Evolutionary conservation across 345 rosid genomes (phyloP).

Genomic region (Clarkia xantiana): DNA sequence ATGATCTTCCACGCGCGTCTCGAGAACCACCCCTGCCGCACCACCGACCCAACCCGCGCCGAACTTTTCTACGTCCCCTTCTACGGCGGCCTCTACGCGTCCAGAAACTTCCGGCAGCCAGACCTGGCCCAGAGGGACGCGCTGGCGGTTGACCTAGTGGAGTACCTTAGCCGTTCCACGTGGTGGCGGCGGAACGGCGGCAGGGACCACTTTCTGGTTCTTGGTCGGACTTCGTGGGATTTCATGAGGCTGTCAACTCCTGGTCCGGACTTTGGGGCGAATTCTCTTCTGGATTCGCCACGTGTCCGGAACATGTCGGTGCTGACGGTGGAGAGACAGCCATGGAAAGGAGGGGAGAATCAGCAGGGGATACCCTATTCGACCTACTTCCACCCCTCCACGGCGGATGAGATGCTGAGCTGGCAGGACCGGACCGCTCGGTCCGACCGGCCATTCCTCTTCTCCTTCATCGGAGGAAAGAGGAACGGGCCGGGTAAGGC

Average conservation of each 20-base stretch:
- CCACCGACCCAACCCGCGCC: conserved; percentile 27
- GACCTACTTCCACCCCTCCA: conserved; percentile 44
- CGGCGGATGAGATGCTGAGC: conserved; percentile 16
- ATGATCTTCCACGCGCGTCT: conserved; percentile 48
- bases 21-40: conserved; percentile 42
- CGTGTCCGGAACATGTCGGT: conserved; percentile 39
- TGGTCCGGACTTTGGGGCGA: conserved; percentile 39
- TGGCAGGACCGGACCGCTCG: conserved; percentile 25
- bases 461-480: conserved; percentile 41
- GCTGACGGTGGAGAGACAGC: conserved; percentile 39
- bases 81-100: conserved; percentile 47
- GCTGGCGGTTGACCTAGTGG: conserved; percentile 22
- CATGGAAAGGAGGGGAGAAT: conserved; percentile 25
- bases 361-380: conserved; percentile 50
- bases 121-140: conserved; percentile 28
- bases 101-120: conserved; percentile 32
- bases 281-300: conserved; percentile 29
- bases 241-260: conserved; percentile 24
- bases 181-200: conserved; percentile 29
- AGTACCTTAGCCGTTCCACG: conserved; percentile 13
- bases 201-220: conserved; percentile 34
- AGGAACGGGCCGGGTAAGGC: conserved; percentile 33
- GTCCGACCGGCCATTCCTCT: conserved; percentile 24
- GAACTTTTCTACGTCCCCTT: conserved; percentile 39
- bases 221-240: conserved; percentile 58